A percentile compares a stretch with the other conserved stretches of the same genome.
These are phyloP conservation scores for Teratosphaeria nubilosa DNA, from an alignment of 2,329 filamentous ascomycete genomes.

Conservation along the genomic window DNA sequence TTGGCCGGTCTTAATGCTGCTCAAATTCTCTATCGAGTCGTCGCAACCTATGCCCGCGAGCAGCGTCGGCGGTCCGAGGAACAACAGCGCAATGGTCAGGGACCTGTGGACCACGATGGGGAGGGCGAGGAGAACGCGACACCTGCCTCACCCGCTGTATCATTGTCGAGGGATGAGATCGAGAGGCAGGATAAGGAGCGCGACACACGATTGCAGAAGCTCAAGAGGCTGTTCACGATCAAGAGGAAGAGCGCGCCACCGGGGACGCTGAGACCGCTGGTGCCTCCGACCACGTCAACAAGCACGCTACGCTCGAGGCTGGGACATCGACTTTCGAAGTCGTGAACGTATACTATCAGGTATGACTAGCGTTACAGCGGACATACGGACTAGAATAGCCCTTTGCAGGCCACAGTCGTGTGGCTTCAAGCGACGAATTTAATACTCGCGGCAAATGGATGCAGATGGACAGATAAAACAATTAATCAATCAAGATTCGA, in stretches of 20 bases:
- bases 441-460: neutral
- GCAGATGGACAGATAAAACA: neutral
- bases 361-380: neutral
- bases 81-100: neutral
- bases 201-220: constrained; percentile 21
- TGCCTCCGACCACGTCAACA: neutral
- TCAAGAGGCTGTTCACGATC: constrained; percentile 27
- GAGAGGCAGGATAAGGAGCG: constrained; percentile 24
- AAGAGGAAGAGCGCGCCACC: constrained; percentile 13
- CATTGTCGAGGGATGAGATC: constrained; percentile 21
- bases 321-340: neutral
- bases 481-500: too few species aligned
- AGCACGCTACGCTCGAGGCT: neutral
- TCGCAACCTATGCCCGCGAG: constrained; percentile 22
- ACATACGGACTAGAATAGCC: neutral
- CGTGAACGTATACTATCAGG: neutral
- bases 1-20: constrained; percentile 22
- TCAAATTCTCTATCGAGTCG: constrained; percentile 23
- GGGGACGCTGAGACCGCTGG: neutral
- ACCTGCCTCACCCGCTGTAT: constrained; percentile 4
- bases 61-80: constrained; percentile 19
- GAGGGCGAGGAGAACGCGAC: constrained; percentile 1
- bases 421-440: neutral
- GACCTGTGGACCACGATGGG: neutral
- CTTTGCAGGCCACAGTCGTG: neutral